These are phyloP conservation scores for Pezicula carpinea DNA, from an alignment of 2,329 filamentous ascomycete genomes.

Conservation along the genomic window DNA sequence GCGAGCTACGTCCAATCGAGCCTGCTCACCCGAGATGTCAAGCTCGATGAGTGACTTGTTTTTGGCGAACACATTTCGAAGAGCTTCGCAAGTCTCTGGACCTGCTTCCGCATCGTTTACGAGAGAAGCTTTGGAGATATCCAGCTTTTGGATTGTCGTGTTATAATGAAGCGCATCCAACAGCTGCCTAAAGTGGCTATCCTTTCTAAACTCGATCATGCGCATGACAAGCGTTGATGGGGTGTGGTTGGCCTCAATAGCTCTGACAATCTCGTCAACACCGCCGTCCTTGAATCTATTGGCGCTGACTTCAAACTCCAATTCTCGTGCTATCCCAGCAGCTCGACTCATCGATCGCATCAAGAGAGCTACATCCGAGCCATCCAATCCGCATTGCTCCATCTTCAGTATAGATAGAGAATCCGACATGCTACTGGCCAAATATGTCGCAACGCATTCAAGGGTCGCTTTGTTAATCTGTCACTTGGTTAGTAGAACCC, in stretches of 20 bases:
- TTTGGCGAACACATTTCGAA: slow-evolving; percentile 60
- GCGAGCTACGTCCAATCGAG: slow-evolving; percentile 64
- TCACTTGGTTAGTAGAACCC: slow-evolving; percentile 16
- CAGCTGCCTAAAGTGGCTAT: slow-evolving; percentile 50
- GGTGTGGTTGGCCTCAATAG: slow-evolving; percentile 46
- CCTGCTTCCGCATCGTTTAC: slow-evolving; percentile 67
- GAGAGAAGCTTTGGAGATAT: slow-evolving; percentile 66
- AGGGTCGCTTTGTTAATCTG: slow-evolving; percentile 56
- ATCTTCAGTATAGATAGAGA: slow-evolving; percentile 57
- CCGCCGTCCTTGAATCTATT: slow-evolving; percentile 44
- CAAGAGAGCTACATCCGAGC: slow-evolving; percentile 59
- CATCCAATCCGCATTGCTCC: slow-evolving; percentile 62
- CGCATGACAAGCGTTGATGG: slow-evolving; percentile 62
- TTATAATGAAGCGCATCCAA: slow-evolving; percentile 59
- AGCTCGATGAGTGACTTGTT: slow-evolving; percentile 63
- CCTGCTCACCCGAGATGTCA: slow-evolving; percentile 68
- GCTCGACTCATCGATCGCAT: slow-evolving; percentile 56
- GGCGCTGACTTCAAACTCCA: slow-evolving; percentile 62
- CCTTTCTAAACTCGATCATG: slow-evolving; percentile 54
- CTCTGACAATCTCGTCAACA: slow-evolving; percentile 44
- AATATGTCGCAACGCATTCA: slow-evolving; percentile 60
- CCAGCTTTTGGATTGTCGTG: slow-evolving; percentile 56
- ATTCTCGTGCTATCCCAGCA: slow-evolving; percentile 44
- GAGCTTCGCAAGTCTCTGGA: slow-evolving; percentile 58
- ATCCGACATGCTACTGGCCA: slow-evolving; percentile 55